Base-by-base conservation (phyloP, 768 basidiomycete species). In the Boletellus sp. region DNA sequence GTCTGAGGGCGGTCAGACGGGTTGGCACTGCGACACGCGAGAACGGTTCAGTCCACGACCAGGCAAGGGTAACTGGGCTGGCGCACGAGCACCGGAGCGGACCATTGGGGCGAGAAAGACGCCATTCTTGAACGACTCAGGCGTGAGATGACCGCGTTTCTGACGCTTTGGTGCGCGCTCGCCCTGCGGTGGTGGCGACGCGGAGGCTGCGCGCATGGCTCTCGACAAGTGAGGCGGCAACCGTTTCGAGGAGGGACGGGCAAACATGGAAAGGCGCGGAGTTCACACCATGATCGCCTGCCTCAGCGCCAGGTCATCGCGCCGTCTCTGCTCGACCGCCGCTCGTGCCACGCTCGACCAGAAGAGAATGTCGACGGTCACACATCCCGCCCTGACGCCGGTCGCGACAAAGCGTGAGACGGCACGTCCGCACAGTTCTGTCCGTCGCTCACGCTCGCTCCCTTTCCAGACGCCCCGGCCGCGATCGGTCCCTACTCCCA, bases 51-150 rank as follows among this genome's bases (percentile, higher is more conserved):
- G 59, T 32, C 23, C 16, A 6, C 4, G 2, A 13, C 28, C 16
- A 35, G 17, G 23, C 2, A 22, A 24, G 5, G 19, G 15, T 13
- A 34, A 28, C n/a, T 10, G 28, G n/a, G 33, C 13, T 34, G 36
- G 79, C 87, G 61, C 69, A 93, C 90, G 70, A 56, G 87, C 86
- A 52, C 94, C 91, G 50, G 91, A 95, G 63, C 94, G 81, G 45
- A 99, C 96, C 96, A 99, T 99, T 2, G 96, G 96, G 3, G 96
- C 95, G n/a, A 99, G 79, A 62, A 96, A 87, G 26, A 97, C 74
- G 10, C 93, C 94, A 71, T 90, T 78, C 56, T 85, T 85, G 73
- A 93, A 99, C 55, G 91, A 84, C 24, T 84, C 82, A 1, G 75
- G 63, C 0, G 84, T 84, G 16, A 90, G 75, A 55, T 82, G 78